Conservation (phyloP, 2,329 filamentous ascomycete genomes). For the Tolypocladium endophyticum region DNA sequence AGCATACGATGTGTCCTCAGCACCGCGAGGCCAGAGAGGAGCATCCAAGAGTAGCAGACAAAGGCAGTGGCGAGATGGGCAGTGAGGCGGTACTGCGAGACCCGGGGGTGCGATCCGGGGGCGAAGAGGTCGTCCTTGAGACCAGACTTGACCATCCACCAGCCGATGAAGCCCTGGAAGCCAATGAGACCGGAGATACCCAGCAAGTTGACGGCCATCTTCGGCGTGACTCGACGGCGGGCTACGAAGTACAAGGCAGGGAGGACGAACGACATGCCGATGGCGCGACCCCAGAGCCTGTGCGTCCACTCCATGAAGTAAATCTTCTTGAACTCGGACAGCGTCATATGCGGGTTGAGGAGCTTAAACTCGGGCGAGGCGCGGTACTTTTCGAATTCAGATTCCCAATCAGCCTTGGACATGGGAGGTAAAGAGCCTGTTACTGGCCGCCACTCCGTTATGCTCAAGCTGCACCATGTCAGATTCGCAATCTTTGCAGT, state of each 20-base stretch:
- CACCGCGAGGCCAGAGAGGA: slow-evolving; percentile 77
- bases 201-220: slow-evolving; percentile 65
- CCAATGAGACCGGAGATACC: slow-evolving; percentile 86
- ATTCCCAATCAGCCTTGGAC: slow-evolving; percentile 72
- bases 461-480: slow-evolving; percentile 59
- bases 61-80: slow-evolving; percentile 87
- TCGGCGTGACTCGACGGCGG: slow-evolving; percentile 63
- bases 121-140: slow-evolving; percentile 93
- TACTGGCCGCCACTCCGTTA: slow-evolving; percentile 97
- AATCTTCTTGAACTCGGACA: slow-evolving; percentile 94
- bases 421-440: slow-evolving; percentile 83
- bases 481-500: neutral
- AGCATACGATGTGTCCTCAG: slow-evolving; percentile 68
- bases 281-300: slow-evolving; percentile 83
- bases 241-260: slow-evolving; percentile 84
- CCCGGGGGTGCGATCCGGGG: slow-evolving; percentile 78
- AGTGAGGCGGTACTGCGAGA: slow-evolving; percentile 87
- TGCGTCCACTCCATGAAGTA: slow-evolving; percentile 99
- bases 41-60: slow-evolving; percentile 87
- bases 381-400: slow-evolving; percentile 87
- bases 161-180: slow-evolving; percentile 89
- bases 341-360: slow-evolving; percentile 85
- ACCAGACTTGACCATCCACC: slow-evolving; percentile 99
- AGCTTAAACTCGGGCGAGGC: slow-evolving; percentile 86
- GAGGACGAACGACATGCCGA: slow-evolving; percentile 81